phyloP scores from a whole-genome alignment of 306 rosid genomes.

The Rosa lucieae region DNA sequence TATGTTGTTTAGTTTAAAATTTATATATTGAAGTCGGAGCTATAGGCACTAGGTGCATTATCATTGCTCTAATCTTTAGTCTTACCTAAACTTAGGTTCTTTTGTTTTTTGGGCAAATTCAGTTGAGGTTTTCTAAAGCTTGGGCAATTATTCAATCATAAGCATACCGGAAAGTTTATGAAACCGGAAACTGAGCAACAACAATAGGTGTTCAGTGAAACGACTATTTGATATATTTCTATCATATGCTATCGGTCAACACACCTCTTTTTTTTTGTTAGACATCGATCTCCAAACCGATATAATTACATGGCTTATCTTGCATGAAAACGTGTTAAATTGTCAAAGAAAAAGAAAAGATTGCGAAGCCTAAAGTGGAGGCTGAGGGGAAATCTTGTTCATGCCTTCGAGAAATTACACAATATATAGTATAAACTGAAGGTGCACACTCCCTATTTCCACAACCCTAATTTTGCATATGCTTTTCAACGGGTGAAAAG shows the following conservation, averaged over 20 bases:
- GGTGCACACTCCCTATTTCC: neutral
- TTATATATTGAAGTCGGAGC: neutral
- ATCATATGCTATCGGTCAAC: no score
- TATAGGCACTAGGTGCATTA: slow-evolving; percentile 1
- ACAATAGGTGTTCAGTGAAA: no score
- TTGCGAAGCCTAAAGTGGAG: neutral
- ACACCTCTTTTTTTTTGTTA: no score
- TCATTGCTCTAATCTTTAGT: slow-evolving; percentile 13
- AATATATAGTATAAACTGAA: no score
- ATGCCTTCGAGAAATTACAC: neutral
- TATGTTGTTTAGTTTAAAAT: slow-evolving; percentile 1
- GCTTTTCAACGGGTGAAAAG: neutral
- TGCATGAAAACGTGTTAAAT: no score
- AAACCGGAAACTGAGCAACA: no score
- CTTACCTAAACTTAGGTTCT: neutral
- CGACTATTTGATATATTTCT: no score
- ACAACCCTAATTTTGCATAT: slow-evolving; percentile 1
- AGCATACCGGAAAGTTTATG: no score
- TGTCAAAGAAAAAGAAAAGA: no score
- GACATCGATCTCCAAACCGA: no score
- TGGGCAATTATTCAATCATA: neutral
- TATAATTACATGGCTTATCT: no score
- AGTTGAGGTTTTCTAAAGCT: neutral
- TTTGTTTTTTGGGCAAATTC: neutral
- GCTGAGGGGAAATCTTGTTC: neutral